Conservation (phyloP, 2,329 filamentous ascomycete genomes). For the Pseudopyrenochaeta lycopersici region DNA sequence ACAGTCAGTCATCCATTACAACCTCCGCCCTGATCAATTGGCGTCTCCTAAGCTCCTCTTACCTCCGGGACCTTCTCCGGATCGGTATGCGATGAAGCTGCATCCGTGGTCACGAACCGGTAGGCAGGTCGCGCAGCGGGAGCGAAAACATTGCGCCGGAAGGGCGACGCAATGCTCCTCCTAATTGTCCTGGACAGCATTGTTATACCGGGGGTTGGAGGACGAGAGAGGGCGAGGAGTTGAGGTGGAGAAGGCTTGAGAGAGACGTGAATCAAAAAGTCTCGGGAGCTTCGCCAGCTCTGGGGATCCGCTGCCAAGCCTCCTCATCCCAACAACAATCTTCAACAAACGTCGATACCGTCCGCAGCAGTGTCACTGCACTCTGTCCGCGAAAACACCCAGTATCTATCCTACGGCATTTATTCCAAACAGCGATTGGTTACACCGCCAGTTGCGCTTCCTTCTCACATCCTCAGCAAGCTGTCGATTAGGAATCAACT, state of each 20-base stretch:
- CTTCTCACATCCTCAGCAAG: no score
- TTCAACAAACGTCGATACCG: neutral
- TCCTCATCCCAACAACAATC: neutral
- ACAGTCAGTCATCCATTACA: conserved; percentile 28
- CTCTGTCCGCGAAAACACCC: no score
- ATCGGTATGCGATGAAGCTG: conserved; percentile 88
- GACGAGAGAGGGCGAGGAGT: conserved; percentile 24
- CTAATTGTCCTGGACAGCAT: conserved; percentile 54
- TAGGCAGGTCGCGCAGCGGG: conserved; percentile 45
- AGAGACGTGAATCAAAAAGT: conserved; percentile 26
- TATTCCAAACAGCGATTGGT: no score
- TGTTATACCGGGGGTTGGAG: conserved; percentile 31
- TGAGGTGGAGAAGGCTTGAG: conserved; percentile 19
- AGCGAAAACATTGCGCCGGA: conserved; percentile 49
- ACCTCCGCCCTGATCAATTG: conserved; percentile 3
- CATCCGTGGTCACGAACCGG: conserved; percentile 91
- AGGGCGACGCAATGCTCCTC: conserved; percentile 50
- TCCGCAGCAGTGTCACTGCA: no score
- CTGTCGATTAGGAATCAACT: no score
- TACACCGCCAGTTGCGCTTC: no score
- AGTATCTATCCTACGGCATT: no score
- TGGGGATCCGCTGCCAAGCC: conserved; percentile 20
- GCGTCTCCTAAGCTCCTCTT: conserved; percentile 41
- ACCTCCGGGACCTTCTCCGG: conserved; percentile 75
- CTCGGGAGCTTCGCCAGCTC: conserved; percentile 26